Conservation (phyloP, 176 grass and related monocot genomes). For the Aegilops tauschii region DNA sequence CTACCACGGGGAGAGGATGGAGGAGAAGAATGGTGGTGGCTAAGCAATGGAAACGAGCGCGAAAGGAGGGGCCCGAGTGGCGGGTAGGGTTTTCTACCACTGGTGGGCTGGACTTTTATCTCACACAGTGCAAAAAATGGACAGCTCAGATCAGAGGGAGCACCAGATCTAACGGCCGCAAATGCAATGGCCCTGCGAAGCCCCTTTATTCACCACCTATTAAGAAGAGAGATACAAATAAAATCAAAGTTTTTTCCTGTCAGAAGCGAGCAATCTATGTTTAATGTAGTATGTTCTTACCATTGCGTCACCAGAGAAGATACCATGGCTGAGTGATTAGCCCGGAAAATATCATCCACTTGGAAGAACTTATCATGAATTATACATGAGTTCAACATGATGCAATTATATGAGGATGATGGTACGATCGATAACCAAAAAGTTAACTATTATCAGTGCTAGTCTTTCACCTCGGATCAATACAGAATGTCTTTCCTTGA, state of each 20-base stretch:
- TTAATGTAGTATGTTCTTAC: conserved; percentile 2
- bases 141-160: no score
- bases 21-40: no score
- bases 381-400: not conserved
- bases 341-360: not conserved
- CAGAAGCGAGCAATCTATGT: not conserved
- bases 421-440: not conserved
- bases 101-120: no score
- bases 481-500: not conserved
- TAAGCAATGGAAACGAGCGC: no score
- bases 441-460: not conserved
- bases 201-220: no score
- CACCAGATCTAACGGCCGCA: no score
- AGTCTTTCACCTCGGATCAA: conserved; percentile 9
- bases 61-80: no score
- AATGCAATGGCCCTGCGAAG: no score
- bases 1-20: no score
- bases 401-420: not conserved
- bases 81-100: no score
- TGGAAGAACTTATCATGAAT: not conserved
- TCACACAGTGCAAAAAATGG: no score
- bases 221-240: not conserved
- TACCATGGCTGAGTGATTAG: not conserved
- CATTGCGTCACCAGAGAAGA: not conserved
- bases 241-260: not conserved